A percentile compares a stretch with the other conserved stretches of the same genome.
phyloP scores from a whole-genome alignment of 2,329 filamentous ascomycete species.

The Fusarium sp. region DNA sequence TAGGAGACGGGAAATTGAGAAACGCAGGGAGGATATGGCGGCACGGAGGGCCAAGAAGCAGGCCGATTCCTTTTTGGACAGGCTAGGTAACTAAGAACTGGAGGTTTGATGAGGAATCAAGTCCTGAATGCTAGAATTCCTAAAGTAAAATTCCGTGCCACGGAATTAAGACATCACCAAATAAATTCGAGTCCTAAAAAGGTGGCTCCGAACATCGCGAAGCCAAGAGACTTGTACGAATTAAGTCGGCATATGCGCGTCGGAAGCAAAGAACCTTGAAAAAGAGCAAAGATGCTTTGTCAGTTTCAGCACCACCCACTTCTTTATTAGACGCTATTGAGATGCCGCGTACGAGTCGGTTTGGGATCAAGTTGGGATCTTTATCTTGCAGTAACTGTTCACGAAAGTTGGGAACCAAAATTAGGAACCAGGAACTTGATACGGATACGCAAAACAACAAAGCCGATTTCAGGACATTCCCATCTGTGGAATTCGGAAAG shows the following conservation, averaged over 20 bases:
- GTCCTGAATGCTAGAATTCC: background rate
- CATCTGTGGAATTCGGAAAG: conserved; percentile 13
- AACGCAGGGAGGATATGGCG: conserved; percentile 72
- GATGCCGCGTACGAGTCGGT: conserved; percentile 1
- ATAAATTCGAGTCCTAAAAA: conserved; percentile 13
- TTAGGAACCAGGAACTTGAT: conserved; percentile 18
- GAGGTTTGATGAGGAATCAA: conserved; percentile 16
- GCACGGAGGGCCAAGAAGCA: conserved; percentile 72
- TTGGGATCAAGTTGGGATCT: conserved; percentile 10
- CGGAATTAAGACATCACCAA: conserved; percentile 29
- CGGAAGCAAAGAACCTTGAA: conserved; percentile 19
- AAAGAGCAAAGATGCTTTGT: conserved; percentile 12
- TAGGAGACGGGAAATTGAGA: conserved; percentile 73
- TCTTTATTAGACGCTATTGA: conserved; percentile 21
- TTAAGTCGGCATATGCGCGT: conserved; percentile 19
- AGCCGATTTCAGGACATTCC: conserved; percentile 8
- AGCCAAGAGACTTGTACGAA: conserved; percentile 28
- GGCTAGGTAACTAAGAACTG: conserved; percentile 53
- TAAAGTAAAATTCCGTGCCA: conserved; percentile 19
- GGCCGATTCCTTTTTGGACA: conserved; percentile 79
- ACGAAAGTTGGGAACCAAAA: conserved; percentile 9
- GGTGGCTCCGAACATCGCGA: conserved; percentile 28
- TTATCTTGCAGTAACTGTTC: conserved; percentile 2
- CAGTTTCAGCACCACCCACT: conserved; percentile 24
- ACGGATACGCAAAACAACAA: conserved; percentile 14